Evolutionary conservation across 257 asterid genomes (phyloP).

Genomic region (Echium plantagineum): DNA sequence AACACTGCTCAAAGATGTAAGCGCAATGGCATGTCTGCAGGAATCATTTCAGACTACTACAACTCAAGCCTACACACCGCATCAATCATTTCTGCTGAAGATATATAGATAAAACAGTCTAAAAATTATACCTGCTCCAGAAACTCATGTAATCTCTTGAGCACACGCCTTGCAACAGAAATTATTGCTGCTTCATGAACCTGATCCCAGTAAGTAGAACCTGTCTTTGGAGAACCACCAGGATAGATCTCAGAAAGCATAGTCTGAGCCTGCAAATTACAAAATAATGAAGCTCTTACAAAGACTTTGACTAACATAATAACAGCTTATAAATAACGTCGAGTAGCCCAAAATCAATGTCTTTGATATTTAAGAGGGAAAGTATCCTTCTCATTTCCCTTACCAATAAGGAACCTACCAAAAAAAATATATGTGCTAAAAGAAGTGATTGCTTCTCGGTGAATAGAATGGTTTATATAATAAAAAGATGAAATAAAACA

Average conservation of each 20-base stretch:
- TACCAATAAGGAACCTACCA: background rate
- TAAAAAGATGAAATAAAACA: too few species aligned
- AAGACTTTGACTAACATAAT: background rate
- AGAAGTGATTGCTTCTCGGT: too few species aligned
- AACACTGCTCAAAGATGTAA: background rate
- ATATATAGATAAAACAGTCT: background rate
- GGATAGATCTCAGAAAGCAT: conserved; percentile 94
- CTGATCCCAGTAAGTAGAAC: conserved; percentile 95
- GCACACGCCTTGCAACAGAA: conserved; percentile 69
- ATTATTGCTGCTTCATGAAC: conserved; percentile 72
- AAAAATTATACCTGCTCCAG: conserved; percentile 60
- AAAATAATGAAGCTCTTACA: conserved; percentile 5
- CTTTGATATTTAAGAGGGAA: too few species aligned
- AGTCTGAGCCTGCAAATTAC: conserved; percentile 65
- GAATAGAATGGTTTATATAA: too few species aligned
- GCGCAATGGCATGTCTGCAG: background rate
- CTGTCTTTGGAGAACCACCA: conserved; percentile 75
- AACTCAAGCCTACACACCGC: background rate
- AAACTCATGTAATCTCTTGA: conserved; percentile 60
- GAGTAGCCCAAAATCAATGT: background rate
- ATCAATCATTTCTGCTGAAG: background rate
- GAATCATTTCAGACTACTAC: background rate
- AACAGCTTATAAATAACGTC: background rate
- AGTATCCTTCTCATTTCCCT: background rate
- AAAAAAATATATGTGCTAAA: too few species aligned